Base-by-base conservation (phyloP, 345 rosid genomes). In the Heritiera littoralis region DNA sequence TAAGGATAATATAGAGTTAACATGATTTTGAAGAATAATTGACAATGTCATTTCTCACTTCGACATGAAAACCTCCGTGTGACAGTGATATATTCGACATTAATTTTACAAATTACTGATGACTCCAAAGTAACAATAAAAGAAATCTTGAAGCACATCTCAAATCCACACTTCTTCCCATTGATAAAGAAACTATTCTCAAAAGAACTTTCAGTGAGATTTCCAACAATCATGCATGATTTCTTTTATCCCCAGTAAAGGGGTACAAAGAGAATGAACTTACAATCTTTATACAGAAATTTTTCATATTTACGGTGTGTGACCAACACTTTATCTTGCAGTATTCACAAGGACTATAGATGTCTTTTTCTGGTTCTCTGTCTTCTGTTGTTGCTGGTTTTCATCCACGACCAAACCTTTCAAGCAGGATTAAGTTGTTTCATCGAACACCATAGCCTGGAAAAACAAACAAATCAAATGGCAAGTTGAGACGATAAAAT, bases 361-460 rank as follows among this genome's bases (percentile, higher is more conserved):
- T 9, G 13, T 81, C 78, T 78, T 79, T 59, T 61, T 77, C 45
- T 55, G 45, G 32, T 68, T 76, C 78, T 60, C 61, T 64, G 30
- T 67, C 81, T 84, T 69, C 63, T 52, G 66, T n/a, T 12, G n/a
- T 56, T n/a, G 77, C 43, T 43, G 74, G 79, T 48, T 74, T 77
- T 85, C 89, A 82, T 88, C 84, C 80, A 65, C 81, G 72, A 77
- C 81, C 5, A 55, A 65, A 63, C 82, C 84, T 81, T 76, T 5
- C 35, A 7, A 48, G 68, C 75, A 67, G 63, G 82, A 79, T 90
- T 83, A 90, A n/a, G 86, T 81, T 45, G 90, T 83, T 80, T 91
- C 93, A 88, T 91, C 85, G 49, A 91, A 91, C 65, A 49, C 83
- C 93, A 91, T 87, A 76, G 80, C 89, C 95, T 91, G 75, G 0